Base-by-base conservation (phyloP, 805 yeast genomes). In the Lipomyces yamanashiensis region DNA sequence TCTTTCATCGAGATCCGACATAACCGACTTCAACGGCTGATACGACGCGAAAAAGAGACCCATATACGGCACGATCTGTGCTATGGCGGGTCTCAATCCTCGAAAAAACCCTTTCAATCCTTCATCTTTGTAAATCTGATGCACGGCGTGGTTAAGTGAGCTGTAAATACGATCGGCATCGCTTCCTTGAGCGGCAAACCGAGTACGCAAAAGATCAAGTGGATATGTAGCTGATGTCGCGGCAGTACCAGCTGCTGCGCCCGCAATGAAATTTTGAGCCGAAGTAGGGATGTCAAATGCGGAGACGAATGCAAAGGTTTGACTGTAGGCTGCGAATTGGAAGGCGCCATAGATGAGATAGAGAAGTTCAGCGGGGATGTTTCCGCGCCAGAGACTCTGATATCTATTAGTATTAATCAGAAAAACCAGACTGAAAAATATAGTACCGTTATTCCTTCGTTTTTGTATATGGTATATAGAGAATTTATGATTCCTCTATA, bases 361-460 rank as follows among this genome's bases (percentile, higher is more conserved):
- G 85, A 95, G 84, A 44, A 86, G 74, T 67, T 91, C 91, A 0
- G 98, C 99, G 0, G 99, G 96, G 0, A 90, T 81, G 73, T 95
- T 95, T 0, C 99, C 99, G 74, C 92, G 92, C 98, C 98, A 95
- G 10, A 67, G 54, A 17, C 51, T 43, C 61, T 62, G 34, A 7
- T 7, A 2, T 6, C 17, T 7, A 45, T 39, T 19, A 54, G 61
- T 19, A 13, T 40, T 15, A 23, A 15, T 10, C 28, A 21, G 40
- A 37, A 37, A 19, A 23, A 7, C 5, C 1, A 19, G 33, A 6
- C 6, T 49, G 28, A 34, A 40, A n/a, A 48, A n/a, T n/a, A 28
- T 9, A 55, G 15, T 52, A 58, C 71, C 8, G 75, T 64, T 0
- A 87, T 48, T 0, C 96, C 96, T 74, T 93, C 98, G 40, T 84